A percentile compares a stretch with the other conserved stretches of the same genome.
phyloP scores from a whole-genome alignment of 2,329 filamentous ascomycete species.

The Ophiocordyceps camponoti-saundersi region DNA sequence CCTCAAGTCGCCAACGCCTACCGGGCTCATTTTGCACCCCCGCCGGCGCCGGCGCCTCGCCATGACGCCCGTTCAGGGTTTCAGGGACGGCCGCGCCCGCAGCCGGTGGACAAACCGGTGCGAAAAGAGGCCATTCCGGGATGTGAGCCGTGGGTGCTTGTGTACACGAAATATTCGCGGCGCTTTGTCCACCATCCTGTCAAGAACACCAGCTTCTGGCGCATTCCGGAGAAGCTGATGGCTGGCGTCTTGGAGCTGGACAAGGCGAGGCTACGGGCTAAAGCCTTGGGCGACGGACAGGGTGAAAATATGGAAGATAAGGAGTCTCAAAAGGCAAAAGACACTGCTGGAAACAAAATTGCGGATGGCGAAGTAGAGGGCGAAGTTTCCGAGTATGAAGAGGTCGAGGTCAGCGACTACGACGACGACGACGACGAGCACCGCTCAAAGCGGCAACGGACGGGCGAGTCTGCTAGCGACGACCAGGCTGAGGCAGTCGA shows the following conservation, averaged over 20 bases:
- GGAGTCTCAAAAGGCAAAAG: conserved; percentile 5
- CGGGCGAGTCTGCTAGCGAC: conserved; percentile 37
- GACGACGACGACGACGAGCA: conserved; percentile 20
- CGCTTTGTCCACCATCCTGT: conserved; percentile 79
- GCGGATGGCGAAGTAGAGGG: conserved; percentile 11
- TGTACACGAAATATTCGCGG: conserved; percentile 80
- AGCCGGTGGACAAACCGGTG: conserved; percentile 65
- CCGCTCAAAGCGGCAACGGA: conserved; percentile 47
- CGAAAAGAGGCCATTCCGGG: conserved; percentile 64
- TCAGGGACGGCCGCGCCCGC: conserved; percentile 44
- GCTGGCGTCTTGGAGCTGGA: conserved; percentile 60
- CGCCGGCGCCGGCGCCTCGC: conserved; percentile 18
- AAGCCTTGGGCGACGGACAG: conserved; percentile 16
- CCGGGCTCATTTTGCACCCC: conserved; percentile 33
- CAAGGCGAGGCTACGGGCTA: conserved; percentile 48
- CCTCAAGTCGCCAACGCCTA: conserved; percentile 43
- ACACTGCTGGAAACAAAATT: conserved; percentile 8
- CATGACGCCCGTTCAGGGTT: conserved; percentile 13
- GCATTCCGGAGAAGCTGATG: conserved; percentile 76
- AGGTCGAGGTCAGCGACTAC: conserved; percentile 43
- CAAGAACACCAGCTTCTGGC: conserved; percentile 87
- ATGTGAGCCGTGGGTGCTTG: conserved; percentile 73
- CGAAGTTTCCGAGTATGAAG: conserved; percentile 59
- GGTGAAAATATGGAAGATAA: neutral
- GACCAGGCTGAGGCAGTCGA: conserved; percentile 43